These are phyloP conservation scores for Porphyra umbilicalis DNA, from an alignment of 31 red algal species.

Conservation along the genomic window DNA sequence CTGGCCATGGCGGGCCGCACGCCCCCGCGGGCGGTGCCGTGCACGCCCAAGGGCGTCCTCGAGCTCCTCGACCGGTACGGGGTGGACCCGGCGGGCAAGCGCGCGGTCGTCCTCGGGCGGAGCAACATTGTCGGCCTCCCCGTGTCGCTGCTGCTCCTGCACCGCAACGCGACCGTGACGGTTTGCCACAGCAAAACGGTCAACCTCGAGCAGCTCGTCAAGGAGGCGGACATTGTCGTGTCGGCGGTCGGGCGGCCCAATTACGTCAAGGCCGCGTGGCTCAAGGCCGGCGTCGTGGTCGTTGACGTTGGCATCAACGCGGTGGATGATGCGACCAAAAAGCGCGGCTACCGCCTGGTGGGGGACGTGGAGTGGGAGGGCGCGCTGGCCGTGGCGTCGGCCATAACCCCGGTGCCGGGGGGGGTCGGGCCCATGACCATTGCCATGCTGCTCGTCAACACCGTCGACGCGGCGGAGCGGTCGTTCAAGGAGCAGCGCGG, in stretches of 20 bases:
- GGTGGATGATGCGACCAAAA: constrained; percentile 58
- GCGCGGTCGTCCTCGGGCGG: constrained; percentile 75
- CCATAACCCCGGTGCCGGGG: constrained; percentile 90
- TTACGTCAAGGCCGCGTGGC: constrained; percentile 64
- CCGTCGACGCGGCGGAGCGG: constrained; percentile 19
- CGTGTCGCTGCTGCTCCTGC: constrained; percentile 62
- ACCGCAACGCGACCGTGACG: constrained; percentile 88
- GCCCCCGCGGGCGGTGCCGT: constrained; percentile 72
- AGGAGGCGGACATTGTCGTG: constrained; percentile 81
- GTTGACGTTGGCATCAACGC: constrained; percentile 92
- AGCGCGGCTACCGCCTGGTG: constrained; percentile 77
- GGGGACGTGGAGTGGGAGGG: constrained; percentile 83
- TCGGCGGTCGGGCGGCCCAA: constrained; percentile 65
- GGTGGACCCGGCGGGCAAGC: constrained; percentile 53
- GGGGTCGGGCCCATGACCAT: constrained; percentile 97
- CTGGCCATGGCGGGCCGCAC: constrained; percentile 50
- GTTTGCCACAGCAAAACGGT: constrained; percentile 69
- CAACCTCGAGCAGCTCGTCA: constrained; percentile 33
- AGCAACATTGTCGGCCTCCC: constrained; percentile 93
- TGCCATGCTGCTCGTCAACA: constrained; percentile 85
- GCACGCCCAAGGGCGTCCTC: constrained; percentile 74
- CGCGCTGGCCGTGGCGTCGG: constrained; percentile 27
- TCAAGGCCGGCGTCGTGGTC: constrained; percentile 76
- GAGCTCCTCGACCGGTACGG: constrained; percentile 65
- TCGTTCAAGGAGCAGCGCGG: neutral